Percentiles rank a stretch among this genome's conserved stretches.
Evolutionary conservation across 2,329 filamentous ascomycete species (phyloP).

Genomic region (Mariannaea sp.): DNA sequence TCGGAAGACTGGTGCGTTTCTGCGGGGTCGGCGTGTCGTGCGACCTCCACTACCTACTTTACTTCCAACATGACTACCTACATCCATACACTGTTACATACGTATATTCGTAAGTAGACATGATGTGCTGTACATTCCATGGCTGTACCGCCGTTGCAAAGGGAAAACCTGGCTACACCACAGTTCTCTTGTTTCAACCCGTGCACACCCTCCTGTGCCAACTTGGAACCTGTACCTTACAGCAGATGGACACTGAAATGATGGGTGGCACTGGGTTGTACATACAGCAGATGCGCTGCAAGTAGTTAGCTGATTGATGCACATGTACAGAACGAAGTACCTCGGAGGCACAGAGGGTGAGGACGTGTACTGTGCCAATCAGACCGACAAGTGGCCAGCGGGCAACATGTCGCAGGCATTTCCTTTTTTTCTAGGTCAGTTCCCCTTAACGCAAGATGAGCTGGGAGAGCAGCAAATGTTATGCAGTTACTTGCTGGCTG

Average conservation of each 20-base stretch:
- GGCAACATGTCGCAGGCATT: not conserved
- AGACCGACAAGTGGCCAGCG: conserved; percentile 16
- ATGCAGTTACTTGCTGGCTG: conserved; percentile 23
- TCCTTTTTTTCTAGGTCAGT: not conserved
- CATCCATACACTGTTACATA: no score
- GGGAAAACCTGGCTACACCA: conserved; percentile 21
- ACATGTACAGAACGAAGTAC: no score
- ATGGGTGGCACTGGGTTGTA: conserved; percentile 27
- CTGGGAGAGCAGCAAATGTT: conserved; percentile 22
- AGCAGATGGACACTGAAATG: not conserved
- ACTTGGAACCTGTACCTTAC: not conserved
- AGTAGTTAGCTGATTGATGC: no score
- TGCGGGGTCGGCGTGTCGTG: conserved; percentile 32
- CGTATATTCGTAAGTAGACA: no score
- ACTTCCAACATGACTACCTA: no score
- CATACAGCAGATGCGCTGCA: no score
- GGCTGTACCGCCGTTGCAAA: conserved; percentile 26
- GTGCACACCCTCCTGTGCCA: conserved; percentile 20
- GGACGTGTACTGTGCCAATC: conserved; percentile 2
- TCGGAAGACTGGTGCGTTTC: conserved; percentile 26
- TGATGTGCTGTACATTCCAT: no score
- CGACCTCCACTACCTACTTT: no score
- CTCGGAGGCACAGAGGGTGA: no score
- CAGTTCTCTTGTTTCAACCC: conserved; percentile 24
- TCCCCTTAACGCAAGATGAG: conserved; percentile 11